A percentile compares a stretch with the other conserved stretches of the same genome.
Conservation (phyloP, 2,329 filamentous ascomycete species). For the Fusarium mexicanum region DNA sequence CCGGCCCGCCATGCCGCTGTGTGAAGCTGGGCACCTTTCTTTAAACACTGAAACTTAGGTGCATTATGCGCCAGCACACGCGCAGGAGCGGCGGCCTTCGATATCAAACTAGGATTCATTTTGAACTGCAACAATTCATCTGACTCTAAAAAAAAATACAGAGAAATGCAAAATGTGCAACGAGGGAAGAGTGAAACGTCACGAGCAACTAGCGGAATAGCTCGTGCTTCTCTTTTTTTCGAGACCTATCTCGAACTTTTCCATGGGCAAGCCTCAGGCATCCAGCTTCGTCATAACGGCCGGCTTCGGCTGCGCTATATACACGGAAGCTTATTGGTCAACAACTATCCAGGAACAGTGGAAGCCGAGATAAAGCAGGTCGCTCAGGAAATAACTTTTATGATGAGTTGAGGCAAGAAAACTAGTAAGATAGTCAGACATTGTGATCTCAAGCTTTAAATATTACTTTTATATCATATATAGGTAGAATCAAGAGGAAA, state of each 20-base stretch:
- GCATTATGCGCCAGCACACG: constrained; percentile 57
- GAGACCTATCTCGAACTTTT: constrained; percentile 45
- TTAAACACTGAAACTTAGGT: constrained; percentile 54
- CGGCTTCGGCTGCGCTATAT: constrained; percentile 35
- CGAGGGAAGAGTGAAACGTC: constrained; percentile 19
- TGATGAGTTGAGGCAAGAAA: neutral
- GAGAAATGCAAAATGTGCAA: constrained; percentile 21
- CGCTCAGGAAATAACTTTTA: neutral
- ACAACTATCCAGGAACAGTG: constrained; percentile 1
- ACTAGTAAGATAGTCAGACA: neutral
- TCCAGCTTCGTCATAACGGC: constrained; percentile 45
- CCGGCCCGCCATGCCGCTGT: constrained; percentile 42
- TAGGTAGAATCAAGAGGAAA: neutral
- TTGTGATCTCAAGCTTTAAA: neutral
- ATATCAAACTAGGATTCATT: constrained; percentile 60
- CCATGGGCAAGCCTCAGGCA: constrained; percentile 44
- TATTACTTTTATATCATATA: neutral
- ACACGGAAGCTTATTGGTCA: constrained; percentile 26
- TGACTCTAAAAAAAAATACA: constrained; percentile 26
- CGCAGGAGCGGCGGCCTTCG: constrained; percentile 58
- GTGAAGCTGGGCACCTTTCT: constrained; percentile 50
- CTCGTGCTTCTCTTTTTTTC: constrained; percentile 36
- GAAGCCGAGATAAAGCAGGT: constrained; percentile 29
- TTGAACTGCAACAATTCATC: constrained; percentile 46
- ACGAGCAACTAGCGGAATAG: constrained; percentile 18